These are phyloP conservation scores for Microstroma glucosiphilum DNA, from an alignment of 1,284 basidiomycete genomes.

Conservation along the genomic window DNA sequence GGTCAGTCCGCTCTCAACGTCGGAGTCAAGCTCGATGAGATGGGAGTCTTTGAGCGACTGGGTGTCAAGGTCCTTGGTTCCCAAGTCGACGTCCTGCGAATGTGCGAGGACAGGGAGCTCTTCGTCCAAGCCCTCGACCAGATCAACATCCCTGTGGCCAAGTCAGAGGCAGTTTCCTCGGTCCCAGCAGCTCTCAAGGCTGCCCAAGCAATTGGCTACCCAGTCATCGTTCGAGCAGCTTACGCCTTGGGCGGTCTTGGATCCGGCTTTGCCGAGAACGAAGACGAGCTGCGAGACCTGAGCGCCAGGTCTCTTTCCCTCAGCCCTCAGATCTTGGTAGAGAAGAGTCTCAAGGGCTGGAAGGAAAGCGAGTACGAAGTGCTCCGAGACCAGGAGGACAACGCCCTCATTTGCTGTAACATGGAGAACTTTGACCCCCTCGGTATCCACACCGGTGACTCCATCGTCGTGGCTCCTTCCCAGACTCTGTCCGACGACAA, in stretches of 20 bases:
- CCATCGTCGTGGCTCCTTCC: constrained; percentile 98
- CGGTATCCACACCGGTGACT: constrained; percentile 99
- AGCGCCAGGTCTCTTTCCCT: constrained; percentile 84
- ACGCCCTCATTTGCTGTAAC: constrained; percentile 84
- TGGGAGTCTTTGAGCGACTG: constrained; percentile 91
- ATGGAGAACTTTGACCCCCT: constrained; percentile 99
- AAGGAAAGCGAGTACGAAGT: constrained; percentile 99
- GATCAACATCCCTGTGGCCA: constrained; percentile 94
- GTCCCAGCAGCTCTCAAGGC: constrained; percentile 87
- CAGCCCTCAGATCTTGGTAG: constrained; percentile 92
- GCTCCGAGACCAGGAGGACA: constrained; percentile 88
- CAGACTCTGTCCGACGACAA: constrained; percentile 91
- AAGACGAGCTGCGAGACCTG: constrained; percentile 89
- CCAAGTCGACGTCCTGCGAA: constrained; percentile 72
- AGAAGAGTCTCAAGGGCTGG: constrained; percentile 98
- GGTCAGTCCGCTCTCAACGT: constrained; percentile 97
- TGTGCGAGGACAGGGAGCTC: constrained; percentile 82
- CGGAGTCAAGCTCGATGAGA: constrained; percentile 91
- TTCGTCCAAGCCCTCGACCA: constrained; percentile 97
- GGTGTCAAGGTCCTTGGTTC: constrained; percentile 94
- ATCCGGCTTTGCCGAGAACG: constrained; percentile 92
- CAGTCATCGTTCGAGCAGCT: constrained; percentile 94
- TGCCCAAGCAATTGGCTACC: constrained; percentile 87
- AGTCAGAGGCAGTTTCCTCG: constrained; percentile 93
- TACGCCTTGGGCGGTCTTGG: constrained; percentile 98